Evolutionary conservation across 2,329 filamentous ascomycete genomes (phyloP).

Genomic region (Aspergillus fumigatus): DNA sequence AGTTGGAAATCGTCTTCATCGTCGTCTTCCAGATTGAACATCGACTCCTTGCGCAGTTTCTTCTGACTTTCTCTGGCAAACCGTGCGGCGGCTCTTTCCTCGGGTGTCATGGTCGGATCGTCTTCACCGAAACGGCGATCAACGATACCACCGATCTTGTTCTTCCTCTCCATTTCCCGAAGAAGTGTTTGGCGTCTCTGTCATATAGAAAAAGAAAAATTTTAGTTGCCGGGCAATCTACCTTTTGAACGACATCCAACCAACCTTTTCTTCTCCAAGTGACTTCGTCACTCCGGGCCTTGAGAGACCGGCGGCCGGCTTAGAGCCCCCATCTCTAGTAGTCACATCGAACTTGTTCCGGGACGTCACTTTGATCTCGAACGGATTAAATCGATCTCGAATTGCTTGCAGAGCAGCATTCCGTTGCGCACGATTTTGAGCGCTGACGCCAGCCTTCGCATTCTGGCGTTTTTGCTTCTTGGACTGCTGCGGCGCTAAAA

Average conservation of each 20-base stretch:
- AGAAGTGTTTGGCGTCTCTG: slow-evolving; percentile 75
- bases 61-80: slow-evolving; percentile 85
- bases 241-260: slow-evolving; percentile 20
- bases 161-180: slow-evolving; percentile 82
- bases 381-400: slow-evolving; percentile 95
- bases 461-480: slow-evolving; percentile 87
- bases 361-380: slow-evolving; percentile 79
- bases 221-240: slow-evolving; percentile 8
- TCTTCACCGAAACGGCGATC: slow-evolving; percentile 95
- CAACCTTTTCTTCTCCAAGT: slow-evolving; percentile 75
- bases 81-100: slow-evolving; percentile 85
- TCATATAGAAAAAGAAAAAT: slow-evolving; percentile 2
- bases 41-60: slow-evolving; percentile 67
- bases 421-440: slow-evolving; percentile 71
- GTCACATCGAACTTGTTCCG: slow-evolving; percentile 83
- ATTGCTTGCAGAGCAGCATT: slow-evolving; percentile 77
- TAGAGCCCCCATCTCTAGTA: slow-evolving; percentile 52
- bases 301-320: slow-evolving; percentile 55
- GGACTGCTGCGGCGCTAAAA: slow-evolving; percentile 86
- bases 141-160: slow-evolving; percentile 87
- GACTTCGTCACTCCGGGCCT: slow-evolving; percentile 82
- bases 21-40: slow-evolving; percentile 89
- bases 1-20: slow-evolving; percentile 66
- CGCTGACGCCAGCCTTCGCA: slow-evolving; percentile 61
- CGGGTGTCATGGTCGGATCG: slow-evolving; percentile 86